Percentiles rank a stretch among this genome's conserved stretches.
Evolutionary conservation across 202 grass and related monocot genomes (phyloP).

Genomic region (Setaria viridis): DNA sequence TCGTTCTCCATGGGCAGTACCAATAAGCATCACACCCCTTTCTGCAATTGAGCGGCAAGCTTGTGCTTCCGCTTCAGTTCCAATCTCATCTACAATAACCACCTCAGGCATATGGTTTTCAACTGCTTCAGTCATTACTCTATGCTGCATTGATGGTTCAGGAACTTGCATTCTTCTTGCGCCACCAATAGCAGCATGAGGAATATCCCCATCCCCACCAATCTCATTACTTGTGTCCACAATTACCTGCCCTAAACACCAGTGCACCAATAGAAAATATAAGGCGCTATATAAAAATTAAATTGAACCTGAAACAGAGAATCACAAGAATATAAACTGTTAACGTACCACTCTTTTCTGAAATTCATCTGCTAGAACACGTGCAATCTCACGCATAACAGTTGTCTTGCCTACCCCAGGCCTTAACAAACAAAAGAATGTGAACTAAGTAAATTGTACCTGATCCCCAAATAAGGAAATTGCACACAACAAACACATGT

Average conservation of each 20-base stretch:
- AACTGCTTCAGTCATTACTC: slow-evolving; percentile 97
- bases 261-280: slow-evolving; percentile 49
- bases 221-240: slow-evolving; percentile 99
- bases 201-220: slow-evolving; percentile 94
- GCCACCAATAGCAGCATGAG: slow-evolving; percentile 89
- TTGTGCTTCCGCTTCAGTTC: slow-evolving; percentile 87
- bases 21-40: slow-evolving; percentile 98
- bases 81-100: slow-evolving; percentile 97
- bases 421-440: slow-evolving; percentile 47
- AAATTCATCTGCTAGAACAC: slow-evolving; percentile 93
- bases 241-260: slow-evolving; percentile 92
- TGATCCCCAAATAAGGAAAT: too few relatives aligned
- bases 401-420: slow-evolving; percentile 98
- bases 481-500: too few relatives aligned
- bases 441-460: too few relatives aligned
- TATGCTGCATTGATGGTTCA: slow-evolving; percentile 90
- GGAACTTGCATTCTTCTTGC: slow-evolving; percentile 99
- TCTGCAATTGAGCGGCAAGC: slow-evolving; percentile 97
- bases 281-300: slow-evolving; percentile 31
- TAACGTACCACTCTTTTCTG: slow-evolving; percentile 89
- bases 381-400: slow-evolving; percentile 97
- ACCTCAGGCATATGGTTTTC: slow-evolving; percentile 99
- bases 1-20: slow-evolving; percentile 88
- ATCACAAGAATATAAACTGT: slow-evolving; percentile 26
- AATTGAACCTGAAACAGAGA: slow-evolving; percentile 25